Conservation (phyloP, 1,284 basidiomycete species). For the Rhodofomes roseus region DNA sequence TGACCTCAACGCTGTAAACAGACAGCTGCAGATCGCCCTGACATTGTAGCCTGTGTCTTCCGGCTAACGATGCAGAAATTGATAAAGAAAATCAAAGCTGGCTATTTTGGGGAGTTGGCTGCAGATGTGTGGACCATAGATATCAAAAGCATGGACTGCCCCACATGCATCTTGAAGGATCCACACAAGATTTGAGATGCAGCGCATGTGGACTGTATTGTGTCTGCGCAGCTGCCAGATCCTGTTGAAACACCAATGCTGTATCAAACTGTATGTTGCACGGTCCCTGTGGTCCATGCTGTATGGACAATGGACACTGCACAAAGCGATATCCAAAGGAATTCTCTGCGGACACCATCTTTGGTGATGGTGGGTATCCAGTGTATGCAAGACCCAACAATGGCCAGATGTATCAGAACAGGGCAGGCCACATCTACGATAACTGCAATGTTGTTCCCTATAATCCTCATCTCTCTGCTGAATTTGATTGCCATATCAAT, state of each 20-base stretch:
- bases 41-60: conserved; percentile 44
- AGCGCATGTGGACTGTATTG: no score
- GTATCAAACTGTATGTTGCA: no score
- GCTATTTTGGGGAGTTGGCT: conserved; percentile 30
- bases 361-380: conserved; percentile 37
- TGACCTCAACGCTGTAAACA: conserved; percentile 29
- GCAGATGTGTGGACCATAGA: conserved; percentile 43
- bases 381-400: conserved; percentile 31
- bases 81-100: conserved; percentile 32
- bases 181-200: no score
- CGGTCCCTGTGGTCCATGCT: no score
- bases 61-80: conserved; percentile 36
- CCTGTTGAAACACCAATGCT: no score
- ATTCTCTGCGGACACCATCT: conserved; percentile 30
- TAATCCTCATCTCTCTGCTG: conserved; percentile 26
- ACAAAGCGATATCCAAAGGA: conserved; percentile 38
- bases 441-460: conserved; percentile 40
- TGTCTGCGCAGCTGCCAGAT: no score
- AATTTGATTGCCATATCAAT: conserved; percentile 47
- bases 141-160: conserved; percentile 41
- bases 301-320: conserved; percentile 37
- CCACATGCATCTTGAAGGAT: no score
- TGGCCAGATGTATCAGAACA: conserved; percentile 22
- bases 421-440: conserved; percentile 12
- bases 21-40: conserved; percentile 37